Evolutionary conservation across 768 basidiomycete genomes (phyloP).

Genomic region (Mycena latifolia): DNA sequence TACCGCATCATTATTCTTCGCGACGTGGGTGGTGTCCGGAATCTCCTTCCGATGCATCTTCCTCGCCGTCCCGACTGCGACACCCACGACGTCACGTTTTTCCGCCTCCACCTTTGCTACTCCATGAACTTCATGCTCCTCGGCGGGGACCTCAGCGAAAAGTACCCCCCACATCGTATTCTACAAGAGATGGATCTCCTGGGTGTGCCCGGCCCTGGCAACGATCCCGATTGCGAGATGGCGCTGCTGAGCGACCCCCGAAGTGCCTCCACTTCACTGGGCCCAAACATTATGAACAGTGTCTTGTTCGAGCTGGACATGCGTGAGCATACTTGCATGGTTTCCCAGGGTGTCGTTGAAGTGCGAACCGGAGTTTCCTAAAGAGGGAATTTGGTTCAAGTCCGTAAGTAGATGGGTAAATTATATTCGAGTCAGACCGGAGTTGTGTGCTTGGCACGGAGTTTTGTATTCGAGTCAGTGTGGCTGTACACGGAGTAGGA

Average conservation of each 20-base stretch:
- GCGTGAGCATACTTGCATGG: too few species aligned
- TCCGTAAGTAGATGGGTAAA: too few species aligned
- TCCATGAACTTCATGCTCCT: neutral
- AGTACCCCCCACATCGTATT: neutral
- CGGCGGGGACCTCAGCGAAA: constrained; percentile 8
- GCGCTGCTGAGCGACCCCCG: constrained; percentile 12
- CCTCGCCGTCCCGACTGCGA: neutral
- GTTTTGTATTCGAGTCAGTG: too few species aligned
- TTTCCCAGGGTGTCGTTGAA: too few species aligned
- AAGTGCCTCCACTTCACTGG: too few species aligned
- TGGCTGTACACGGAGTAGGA: too few species aligned
- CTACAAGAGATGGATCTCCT: constrained; percentile 2
- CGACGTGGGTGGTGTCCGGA: neutral
- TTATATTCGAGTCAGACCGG: too few species aligned
- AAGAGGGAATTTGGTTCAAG: too few species aligned
- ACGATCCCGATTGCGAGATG: constrained; percentile 1
- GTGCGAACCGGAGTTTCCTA: too few species aligned
- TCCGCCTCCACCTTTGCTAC: constrained; percentile 16
- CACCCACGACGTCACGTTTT: neutral
- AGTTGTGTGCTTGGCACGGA: too few species aligned
- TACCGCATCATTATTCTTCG: neutral
- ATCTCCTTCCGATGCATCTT: neutral
- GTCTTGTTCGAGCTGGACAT: too few species aligned
- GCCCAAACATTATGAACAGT: too few species aligned
- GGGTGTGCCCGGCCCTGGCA: neutral